phyloP scores from a whole-genome alignment of 2,329 filamentous ascomycete species.

The Aspergillus sp. region DNA sequence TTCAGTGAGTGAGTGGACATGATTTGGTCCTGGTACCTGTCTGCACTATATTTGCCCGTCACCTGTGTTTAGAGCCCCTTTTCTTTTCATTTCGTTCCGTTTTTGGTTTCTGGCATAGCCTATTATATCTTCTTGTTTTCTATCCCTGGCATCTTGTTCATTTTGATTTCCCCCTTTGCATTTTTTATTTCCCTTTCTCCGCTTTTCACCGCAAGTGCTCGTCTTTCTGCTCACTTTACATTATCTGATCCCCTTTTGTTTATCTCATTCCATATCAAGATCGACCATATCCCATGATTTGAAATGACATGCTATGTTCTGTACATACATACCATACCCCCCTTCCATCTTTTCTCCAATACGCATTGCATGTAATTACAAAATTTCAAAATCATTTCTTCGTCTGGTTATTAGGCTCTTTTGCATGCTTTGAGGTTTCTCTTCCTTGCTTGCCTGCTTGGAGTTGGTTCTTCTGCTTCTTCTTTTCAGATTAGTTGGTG shows the following conservation, averaged over 20 bases:
- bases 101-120: background rate
- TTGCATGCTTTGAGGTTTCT: background rate
- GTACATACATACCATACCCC: constrained; percentile 4
- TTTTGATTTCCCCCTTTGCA: background rate
- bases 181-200: background rate
- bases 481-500: no score
- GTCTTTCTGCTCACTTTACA: background rate
- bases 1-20: background rate
- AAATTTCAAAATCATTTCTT: background rate
- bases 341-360: background rate
- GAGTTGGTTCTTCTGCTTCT: no score
- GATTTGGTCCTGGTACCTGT: background rate
- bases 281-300: background rate
- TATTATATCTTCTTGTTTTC: background rate
- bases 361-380: background rate
- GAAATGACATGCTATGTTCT: constrained; percentile 1
- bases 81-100: background rate
- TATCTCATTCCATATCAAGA: no score
- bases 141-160: background rate
- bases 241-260: background rate
- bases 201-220: no score
- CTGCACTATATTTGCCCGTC: background rate
- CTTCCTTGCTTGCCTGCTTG: background rate
- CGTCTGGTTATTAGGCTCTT: background rate
- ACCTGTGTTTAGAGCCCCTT: background rate